Conservation (phyloP, 257 asterid species). For the Solanum chiquidenum region DNA sequence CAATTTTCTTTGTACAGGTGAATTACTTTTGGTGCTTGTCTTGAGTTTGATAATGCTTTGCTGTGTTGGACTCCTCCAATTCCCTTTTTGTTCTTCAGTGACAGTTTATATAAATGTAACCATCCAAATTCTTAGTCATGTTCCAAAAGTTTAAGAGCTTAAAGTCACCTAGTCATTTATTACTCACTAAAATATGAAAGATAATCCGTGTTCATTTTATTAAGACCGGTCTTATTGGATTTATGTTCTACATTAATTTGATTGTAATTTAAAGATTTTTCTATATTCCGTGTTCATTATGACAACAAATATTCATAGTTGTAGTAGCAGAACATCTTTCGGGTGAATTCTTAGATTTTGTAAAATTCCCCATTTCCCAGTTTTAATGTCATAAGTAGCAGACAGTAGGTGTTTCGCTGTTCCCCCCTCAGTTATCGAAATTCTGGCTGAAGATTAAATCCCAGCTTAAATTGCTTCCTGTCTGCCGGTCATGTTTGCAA, state of each 20-base stretch:
- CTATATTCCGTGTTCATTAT: not conserved
- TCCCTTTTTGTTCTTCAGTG: not conserved
- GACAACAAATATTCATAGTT: not conserved
- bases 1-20: conserved; percentile 92
- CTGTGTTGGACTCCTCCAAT: not conserved
- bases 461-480: not conserved
- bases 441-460: not conserved
- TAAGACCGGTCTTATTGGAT: not conserved
- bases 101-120: not conserved
- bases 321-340: not conserved
- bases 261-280: not conserved
- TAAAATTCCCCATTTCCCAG: not conserved
- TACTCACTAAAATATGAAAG: not conserved
- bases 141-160: not conserved
- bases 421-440: not conserved
- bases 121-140: not conserved
- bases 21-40: not conserved
- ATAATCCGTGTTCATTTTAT: not conserved
- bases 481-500: not conserved
- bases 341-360: not conserved
- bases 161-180: not conserved
- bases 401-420: not conserved
- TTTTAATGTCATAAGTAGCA: not conserved
- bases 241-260: not conserved
- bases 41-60: not conserved